Evolutionary conservation across 768 basidiomycete genomes (phyloP), one percentile per base, ranked within the genome.

Genomic region (Daedaleopsis nitida): DNA sequence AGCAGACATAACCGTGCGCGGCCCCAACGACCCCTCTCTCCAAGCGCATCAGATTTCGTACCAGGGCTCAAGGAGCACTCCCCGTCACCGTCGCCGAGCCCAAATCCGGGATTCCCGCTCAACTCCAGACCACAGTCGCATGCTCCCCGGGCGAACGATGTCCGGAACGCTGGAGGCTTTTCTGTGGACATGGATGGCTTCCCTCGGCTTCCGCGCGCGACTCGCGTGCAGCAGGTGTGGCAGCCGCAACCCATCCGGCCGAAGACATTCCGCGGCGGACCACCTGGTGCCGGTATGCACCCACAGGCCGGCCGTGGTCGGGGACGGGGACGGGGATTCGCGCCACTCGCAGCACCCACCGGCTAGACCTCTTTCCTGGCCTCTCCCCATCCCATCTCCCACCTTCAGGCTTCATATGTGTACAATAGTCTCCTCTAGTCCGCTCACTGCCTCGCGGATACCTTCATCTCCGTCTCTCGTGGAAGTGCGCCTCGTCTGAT

Each of bases 1-100:
- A 56, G 58, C 1, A 52, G 62, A 12, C 44, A 58, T 39, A 44
- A 45, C 24, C 62, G 62, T 44, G 19, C 50, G 17, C 62, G 58
- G 12, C 55, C 55, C 12, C 43, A 49, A 9, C 57, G 57, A 9
- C 52, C 62, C 23, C 62, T 64, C 27, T 64, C 62, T 3, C 62
- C 62, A 3, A 44, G 58, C 5, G 62, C 62, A 8, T 27, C 62
- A 12, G 17, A 58, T 4, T 64, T 64, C 44, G 62, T 64, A 5
- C 62, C 62, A 13, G 62, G 62, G 2, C 58, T 57, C 1, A 44
- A 50, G 16, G 48, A 52, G 11, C 62, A 59, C 17, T 52, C 62
- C 1, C 57, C 58, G 0, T 64, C 58, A 1, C 58, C 58, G 1
- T 59, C 58, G 11, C 44, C 58, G 5, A 59, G 58, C 44, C 58